These are phyloP conservation scores for Climacium dendroides DNA, from an alignment of 225 moss, liverwort and hornwort genomes.

Conservation along the genomic window DNA sequence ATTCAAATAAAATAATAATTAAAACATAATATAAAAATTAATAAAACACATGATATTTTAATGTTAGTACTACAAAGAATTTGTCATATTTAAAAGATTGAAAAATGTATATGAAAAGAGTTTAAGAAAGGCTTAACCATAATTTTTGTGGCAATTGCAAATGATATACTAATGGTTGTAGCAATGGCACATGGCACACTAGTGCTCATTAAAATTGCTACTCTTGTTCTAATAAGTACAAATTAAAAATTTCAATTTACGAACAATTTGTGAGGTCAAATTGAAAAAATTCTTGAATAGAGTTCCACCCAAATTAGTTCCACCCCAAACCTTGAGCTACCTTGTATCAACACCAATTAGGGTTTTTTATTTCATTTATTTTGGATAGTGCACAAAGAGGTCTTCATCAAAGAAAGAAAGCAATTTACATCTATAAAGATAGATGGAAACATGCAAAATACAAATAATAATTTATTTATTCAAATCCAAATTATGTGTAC, in stretches of 20 bases:
- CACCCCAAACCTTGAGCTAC: fast-evolving
- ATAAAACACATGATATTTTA: background rate
- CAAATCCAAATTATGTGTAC: background rate
- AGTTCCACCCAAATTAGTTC: fast-evolving
- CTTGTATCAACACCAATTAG: background rate
- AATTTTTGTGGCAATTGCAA: background rate
- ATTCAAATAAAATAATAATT: background rate
- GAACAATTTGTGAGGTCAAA: background rate
- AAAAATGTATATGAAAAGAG: no score
- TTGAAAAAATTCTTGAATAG: background rate
- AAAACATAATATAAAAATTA: background rate
- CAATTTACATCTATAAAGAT: background rate
- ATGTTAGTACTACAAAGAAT: background rate
- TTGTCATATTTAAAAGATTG: background rate
- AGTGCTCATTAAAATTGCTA: background rate
- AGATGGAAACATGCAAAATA: background rate
- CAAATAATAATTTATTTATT: background rate
- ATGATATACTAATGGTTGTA: background rate
- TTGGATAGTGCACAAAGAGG: fast-evolving
- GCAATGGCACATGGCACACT: background rate
- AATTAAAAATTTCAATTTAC: background rate
- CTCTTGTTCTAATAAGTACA: background rate
- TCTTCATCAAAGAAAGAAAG: background rate
- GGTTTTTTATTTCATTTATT: background rate
- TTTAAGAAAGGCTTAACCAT: fast-evolving